Evolutionary conservation across 2,329 filamentous ascomycete species (phyloP).

Genomic region (Penicillium sp.): DNA sequence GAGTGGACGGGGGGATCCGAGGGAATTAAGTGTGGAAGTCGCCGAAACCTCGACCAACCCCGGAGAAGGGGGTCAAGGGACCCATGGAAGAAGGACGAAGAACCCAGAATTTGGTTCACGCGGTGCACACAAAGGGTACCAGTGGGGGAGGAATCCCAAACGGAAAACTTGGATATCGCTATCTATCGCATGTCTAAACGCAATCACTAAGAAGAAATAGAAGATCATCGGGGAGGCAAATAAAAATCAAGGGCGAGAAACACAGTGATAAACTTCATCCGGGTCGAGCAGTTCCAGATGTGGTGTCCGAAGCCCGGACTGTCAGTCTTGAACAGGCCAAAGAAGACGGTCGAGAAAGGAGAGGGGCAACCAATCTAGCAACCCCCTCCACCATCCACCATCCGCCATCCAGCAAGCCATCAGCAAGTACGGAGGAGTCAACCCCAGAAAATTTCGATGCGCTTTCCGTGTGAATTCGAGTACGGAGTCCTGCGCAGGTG

Average conservation of each 20-base stretch:
- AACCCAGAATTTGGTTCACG: neutral
- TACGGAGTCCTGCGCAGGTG: neutral
- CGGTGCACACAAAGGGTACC: no score
- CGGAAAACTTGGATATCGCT: neutral
- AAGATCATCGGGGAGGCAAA: neutral
- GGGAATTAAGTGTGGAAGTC: neutral
- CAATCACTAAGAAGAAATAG: constrained; percentile 2
- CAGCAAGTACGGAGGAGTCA: neutral
- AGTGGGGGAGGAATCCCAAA: no score
- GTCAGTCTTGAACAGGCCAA: no score
- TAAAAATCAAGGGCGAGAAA: neutral
- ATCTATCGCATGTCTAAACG: neutral
- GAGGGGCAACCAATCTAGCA: neutral
- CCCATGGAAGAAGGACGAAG: neutral
- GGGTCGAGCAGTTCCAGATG: neutral
- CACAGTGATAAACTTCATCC: neutral
- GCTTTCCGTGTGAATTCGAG: neutral
- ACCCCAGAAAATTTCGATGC: constrained; percentile 14
- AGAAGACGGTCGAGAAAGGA: no score
- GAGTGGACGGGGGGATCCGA: constrained; percentile 1
- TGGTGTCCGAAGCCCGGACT: neutral
- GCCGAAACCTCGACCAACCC: neutral
- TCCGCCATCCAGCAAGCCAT: neutral
- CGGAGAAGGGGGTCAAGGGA: neutral
- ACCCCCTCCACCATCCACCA: neutral